Conservation (phyloP, 352 stramenopile genomes). For the Globisporangium acanthophoron region DNA sequence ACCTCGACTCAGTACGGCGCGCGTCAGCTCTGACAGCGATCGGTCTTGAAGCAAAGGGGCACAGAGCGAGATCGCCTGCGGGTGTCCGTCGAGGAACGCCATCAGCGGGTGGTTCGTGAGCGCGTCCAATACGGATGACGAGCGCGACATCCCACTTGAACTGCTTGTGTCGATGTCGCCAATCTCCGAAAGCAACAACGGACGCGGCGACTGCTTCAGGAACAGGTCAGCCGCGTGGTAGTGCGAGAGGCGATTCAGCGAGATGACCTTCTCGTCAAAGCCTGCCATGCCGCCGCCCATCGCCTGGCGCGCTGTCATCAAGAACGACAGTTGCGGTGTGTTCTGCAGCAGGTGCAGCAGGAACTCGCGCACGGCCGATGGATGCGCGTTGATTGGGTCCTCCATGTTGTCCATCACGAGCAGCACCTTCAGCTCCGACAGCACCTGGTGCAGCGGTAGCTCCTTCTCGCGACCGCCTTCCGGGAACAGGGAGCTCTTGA, state of each 20-base stretch:
- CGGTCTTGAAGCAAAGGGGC: slow-evolving; percentile 68
- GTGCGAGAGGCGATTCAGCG: slow-evolving; percentile 63
- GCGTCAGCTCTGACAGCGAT: slow-evolving; percentile 69
- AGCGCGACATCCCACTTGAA: slow-evolving; percentile 16
- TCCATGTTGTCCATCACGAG: slow-evolving; percentile 84
- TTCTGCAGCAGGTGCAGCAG: slow-evolving; percentile 61
- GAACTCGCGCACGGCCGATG: slow-evolving; percentile 48
- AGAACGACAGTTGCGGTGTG: slow-evolving; percentile 48
- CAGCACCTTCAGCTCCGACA: slow-evolving; percentile 53
- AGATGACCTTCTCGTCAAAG: slow-evolving; percentile 81
- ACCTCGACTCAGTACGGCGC: slow-evolving; percentile 56
- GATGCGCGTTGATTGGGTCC: slow-evolving; percentile 67
- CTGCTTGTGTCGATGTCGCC: slow-evolving; percentile 34
- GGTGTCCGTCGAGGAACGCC: slow-evolving; percentile 75
- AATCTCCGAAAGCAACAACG: slow-evolving; percentile 63
- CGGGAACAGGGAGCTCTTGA: slow-evolving; percentile 60
- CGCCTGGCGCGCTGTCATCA: slow-evolving; percentile 69
- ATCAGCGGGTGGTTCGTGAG: slow-evolving; percentile 68
- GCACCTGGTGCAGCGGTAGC: slow-evolving; percentile 45
- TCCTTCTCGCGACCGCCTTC: slow-evolving; percentile 63
- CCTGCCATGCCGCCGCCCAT: slow-evolving; percentile 64
- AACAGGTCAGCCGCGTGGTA: slow-evolving; percentile 73
- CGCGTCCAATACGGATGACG: slow-evolving; percentile 46
- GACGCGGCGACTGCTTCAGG: slow-evolving; percentile 67
- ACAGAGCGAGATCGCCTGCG: slow-evolving; percentile 76